Conservation (phyloP, 192 early-diverging fungal genomes). For the Geranomyces michiganensis region DNA sequence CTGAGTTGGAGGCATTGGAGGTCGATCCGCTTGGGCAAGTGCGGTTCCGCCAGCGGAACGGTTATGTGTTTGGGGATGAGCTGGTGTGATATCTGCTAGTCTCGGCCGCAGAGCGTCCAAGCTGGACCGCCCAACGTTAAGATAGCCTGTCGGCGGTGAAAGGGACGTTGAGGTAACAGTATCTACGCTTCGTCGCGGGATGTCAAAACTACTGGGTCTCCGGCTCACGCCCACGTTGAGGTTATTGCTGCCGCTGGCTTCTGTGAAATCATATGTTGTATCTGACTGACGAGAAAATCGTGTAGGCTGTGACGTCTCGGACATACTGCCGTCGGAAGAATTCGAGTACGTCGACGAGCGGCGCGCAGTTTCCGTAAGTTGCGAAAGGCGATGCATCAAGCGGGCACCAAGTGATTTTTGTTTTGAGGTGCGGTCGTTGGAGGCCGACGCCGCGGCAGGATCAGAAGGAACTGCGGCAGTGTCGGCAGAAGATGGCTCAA, state of each 20-base stretch:
- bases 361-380: constrained; percentile 17
- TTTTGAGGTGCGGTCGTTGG: background rate
- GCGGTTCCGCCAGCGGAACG: background rate
- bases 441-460: background rate
- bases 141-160: background rate
- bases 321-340: constrained; percentile 23
- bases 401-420: constrained; percentile 20
- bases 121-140: constrained; percentile 15
- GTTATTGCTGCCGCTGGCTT: background rate
- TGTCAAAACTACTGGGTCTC: constrained; percentile 16
- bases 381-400: constrained; percentile 7
- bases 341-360: constrained; percentile 7
- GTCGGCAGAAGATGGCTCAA: background rate
- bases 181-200: constrained; percentile 24
- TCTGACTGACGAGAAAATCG: constrained; percentile 16
- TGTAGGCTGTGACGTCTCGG: constrained; percentile 15
- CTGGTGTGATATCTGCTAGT: too few species aligned
- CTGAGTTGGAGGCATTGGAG: background rate
- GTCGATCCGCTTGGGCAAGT: background rate
- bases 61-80: too few species aligned
- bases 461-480: background rate
- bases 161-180: background rate
- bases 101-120: constrained; percentile 26
- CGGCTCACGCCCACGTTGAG: background rate
- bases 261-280: background rate